Percentiles rank a stretch among this genome's conserved stretches.
Conservation (phyloP, 2,329 filamentous ascomycete species). For the Apiospora arundinis region DNA sequence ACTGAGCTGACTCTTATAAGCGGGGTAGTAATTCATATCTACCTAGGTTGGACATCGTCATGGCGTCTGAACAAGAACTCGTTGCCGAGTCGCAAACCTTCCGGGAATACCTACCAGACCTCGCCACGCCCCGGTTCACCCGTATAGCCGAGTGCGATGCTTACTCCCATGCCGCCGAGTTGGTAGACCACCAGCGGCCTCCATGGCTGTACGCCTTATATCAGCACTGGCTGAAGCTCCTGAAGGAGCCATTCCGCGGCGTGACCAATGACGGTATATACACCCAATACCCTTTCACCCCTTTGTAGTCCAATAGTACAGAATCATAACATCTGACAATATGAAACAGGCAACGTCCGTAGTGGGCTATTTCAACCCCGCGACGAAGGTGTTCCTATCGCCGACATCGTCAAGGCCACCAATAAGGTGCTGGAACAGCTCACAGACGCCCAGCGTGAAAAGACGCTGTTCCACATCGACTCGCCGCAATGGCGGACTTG, state of each 20-base stretch:
- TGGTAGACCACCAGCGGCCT: constrained; percentile 63
- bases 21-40: not conserved
- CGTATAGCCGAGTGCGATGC: constrained; percentile 67
- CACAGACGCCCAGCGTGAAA: constrained; percentile 53
- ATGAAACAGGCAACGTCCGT: constrained; percentile 47
- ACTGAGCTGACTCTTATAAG: no score
- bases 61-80: not conserved
- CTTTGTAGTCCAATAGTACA: constrained; percentile 38
- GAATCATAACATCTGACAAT: not conserved
- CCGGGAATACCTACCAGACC: constrained; percentile 63
- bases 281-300: constrained; percentile 42
- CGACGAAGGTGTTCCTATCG: constrained; percentile 69
- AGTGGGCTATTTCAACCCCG: constrained; percentile 62
- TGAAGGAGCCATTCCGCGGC: constrained; percentile 73
- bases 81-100: not conserved
- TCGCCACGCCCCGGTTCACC: constrained; percentile 66
- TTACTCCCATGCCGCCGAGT: constrained; percentile 65
- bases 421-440: constrained; percentile 54
- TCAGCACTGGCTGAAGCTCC: constrained; percentile 62
- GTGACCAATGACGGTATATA: constrained; percentile 65
- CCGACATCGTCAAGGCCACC: constrained; percentile 59
- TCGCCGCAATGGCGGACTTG: constrained; percentile 74
- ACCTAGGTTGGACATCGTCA: not conserved
- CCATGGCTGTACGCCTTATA: constrained; percentile 72
- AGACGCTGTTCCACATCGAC: constrained; percentile 67